Conservation (phyloP, 768 basidiomycete species). For the Termitomyces sp. region DNA sequence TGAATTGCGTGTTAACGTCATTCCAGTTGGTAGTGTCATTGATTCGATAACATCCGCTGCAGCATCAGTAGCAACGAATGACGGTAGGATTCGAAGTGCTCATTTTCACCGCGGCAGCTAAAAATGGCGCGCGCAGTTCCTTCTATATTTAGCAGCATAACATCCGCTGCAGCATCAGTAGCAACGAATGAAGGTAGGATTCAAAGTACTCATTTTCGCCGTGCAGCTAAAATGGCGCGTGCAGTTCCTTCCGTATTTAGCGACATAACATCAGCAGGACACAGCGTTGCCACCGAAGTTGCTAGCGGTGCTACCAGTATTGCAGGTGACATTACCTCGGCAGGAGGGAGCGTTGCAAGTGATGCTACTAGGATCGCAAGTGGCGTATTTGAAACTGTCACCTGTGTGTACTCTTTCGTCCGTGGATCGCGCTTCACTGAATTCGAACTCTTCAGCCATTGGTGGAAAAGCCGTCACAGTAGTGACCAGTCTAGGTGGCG, state of each 20-base stretch:
- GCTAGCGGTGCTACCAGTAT: too few species aligned
- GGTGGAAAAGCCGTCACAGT: slow-evolving; percentile 50
- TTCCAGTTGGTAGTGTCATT: slow-evolving; percentile 31
- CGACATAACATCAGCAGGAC: slow-evolving; percentile 20
- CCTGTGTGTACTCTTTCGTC: slow-evolving; percentile 20
- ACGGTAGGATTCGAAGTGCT: slow-evolving; percentile 16
- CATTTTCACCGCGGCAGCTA: background rate
- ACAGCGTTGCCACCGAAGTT: slow-evolving; percentile 24
- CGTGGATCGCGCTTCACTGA: slow-evolving; percentile 9
- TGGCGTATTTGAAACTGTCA: slow-evolving; percentile 31
- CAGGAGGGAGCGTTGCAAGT: slow-evolving; percentile 22
- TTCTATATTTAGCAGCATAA: slow-evolving; percentile 31
- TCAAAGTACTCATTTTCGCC: background rate
- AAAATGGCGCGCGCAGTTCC: slow-evolving; percentile 19
- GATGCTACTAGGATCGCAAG: too few species aligned
- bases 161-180: slow-evolving; percentile 26
- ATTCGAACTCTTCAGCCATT: slow-evolving; percentile 33
- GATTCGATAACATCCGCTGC: slow-evolving; percentile 31
- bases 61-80: slow-evolving; percentile 21
- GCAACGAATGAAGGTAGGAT: slow-evolving; percentile 23
- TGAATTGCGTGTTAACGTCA: background rate
- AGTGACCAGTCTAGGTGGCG: slow-evolving; percentile 52
- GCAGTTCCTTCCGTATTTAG: slow-evolving; percentile 24
- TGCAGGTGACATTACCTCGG: slow-evolving; percentile 1
- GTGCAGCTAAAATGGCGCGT: background rate